Evolutionary conservation across 768 basidiomycete species (phyloP).

Genomic region (Hericium rajendrae): DNA sequence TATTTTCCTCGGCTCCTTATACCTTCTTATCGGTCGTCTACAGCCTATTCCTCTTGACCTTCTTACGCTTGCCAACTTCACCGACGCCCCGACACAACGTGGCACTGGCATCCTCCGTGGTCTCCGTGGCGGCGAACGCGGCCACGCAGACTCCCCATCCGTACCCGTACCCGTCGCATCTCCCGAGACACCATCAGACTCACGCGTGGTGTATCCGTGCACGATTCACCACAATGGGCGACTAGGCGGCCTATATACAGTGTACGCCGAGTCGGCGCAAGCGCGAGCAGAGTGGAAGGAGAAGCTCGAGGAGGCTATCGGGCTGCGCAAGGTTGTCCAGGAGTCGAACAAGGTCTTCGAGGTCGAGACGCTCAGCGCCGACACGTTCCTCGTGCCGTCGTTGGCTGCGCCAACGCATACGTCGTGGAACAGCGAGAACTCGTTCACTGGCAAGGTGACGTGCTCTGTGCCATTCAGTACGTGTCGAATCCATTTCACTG

Average conservation of each 20-base stretch:
- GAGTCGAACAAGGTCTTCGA: conserved; percentile 95
- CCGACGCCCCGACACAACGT: conserved; percentile 69
- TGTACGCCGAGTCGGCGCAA: conserved; percentile 77
- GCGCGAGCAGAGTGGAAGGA: conserved; percentile 80
- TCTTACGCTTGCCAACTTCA: conserved; percentile 76
- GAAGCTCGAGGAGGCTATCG: conserved; percentile 83
- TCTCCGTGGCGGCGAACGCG: conserved; percentile 31
- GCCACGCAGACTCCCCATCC: conserved; percentile 16
- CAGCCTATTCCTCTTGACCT: conserved; percentile 92
- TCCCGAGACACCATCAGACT: conserved; percentile 43
- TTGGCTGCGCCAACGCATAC: conserved; percentile 31
- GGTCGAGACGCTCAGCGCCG: conserved; percentile 78
- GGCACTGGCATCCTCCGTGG: conserved; percentile 64
- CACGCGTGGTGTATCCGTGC: conserved; percentile 77
- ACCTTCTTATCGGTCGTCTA: not conserved
- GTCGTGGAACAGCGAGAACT: conserved; percentile 58
- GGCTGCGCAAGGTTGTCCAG: conserved; percentile 74
- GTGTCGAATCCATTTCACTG: conserved; percentile 1
- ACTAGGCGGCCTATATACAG: conserved; percentile 74
- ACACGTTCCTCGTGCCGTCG: conserved; percentile 78
- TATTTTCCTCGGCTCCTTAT: not conserved
- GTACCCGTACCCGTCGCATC: conserved; percentile 20
- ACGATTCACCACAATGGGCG: conserved; percentile 86
- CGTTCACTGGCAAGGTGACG: conserved; percentile 78
- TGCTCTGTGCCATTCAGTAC: conserved; percentile 89